These are phyloP conservation scores for Trichoderma sp. DNA, from an alignment of 2,329 filamentous ascomycete species.

Conservation along the genomic window DNA sequence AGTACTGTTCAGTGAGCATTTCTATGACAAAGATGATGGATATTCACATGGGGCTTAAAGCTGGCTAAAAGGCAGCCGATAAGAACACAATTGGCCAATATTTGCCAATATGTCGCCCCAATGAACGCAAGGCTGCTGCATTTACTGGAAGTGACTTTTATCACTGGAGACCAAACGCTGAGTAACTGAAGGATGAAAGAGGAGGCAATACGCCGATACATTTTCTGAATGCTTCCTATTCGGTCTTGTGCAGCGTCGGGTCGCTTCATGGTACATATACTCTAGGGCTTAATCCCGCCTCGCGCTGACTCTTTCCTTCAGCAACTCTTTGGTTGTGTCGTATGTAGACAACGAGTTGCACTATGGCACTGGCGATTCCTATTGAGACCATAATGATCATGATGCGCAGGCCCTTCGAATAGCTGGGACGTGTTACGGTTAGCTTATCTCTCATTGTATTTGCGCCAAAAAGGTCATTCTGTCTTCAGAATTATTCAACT, in stretches of 20 bases:
- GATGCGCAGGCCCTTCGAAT: conserved; percentile 42
- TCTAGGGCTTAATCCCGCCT: not conserved
- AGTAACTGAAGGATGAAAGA: not conserved
- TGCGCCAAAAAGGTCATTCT: not conserved
- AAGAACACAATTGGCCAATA: not conserved
- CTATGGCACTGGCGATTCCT: conserved; percentile 40
- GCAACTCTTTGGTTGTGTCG: conserved; percentile 37
- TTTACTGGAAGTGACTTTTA: not conserved
- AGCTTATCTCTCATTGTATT: not conserved
- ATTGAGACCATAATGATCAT: conserved; percentile 46
- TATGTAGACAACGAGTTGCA: conserved; percentile 42
- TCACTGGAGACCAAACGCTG: not conserved
- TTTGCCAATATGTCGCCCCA: too few relatives aligned
- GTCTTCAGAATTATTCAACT: conserved; percentile 19
- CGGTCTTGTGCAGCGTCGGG: not conserved
- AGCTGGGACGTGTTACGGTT: conserved; percentile 30
- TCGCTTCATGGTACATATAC: not conserved
- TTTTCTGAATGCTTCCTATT: not conserved
- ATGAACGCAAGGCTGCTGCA: not conserved
- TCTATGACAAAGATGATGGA: not conserved
- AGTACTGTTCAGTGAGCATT: not conserved
- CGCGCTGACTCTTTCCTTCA: conserved; percentile 21
- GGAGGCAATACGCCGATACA: not conserved
- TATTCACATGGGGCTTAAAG: not conserved
- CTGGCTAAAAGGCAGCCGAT: not conserved